Evolutionary conservation across 2,329 filamentous ascomycete genomes (phyloP).

Genomic region (Drechslerella coelobrocha): DNA sequence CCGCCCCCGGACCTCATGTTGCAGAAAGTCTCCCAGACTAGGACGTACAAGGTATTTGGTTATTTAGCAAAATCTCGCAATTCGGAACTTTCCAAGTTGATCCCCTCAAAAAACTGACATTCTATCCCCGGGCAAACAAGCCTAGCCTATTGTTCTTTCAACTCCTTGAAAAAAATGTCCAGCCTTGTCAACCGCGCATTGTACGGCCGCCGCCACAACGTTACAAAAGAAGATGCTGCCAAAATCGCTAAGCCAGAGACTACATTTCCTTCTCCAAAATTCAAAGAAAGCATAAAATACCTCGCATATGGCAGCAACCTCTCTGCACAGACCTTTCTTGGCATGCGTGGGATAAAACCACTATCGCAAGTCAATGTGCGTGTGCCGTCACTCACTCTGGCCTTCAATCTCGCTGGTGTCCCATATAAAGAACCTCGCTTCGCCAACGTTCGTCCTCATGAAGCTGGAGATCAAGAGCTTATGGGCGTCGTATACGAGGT

Average conservation of each 20-base stretch:
- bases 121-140: too few relatives aligned
- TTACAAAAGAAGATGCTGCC: constrained; percentile 24
- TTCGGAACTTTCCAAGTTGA: too few relatives aligned
- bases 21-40: too few relatives aligned
- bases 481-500: constrained; percentile 97
- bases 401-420: constrained; percentile 83
- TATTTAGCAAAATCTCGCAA: too few relatives aligned
- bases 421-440: constrained; percentile 93
- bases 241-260: constrained; percentile 28
- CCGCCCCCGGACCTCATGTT: too few relatives aligned
- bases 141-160: too few relatives aligned
- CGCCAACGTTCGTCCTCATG: constrained; percentile 75
- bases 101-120: too few relatives aligned
- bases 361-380: constrained; percentile 81
- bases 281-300: constrained; percentile 70
- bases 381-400: constrained; percentile 77
- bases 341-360: constrained; percentile 77
- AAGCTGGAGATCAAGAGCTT: constrained; percentile 70
- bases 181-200: constrained; percentile 22
- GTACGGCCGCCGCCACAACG: constrained; percentile 36
- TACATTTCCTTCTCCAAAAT: constrained; percentile 41
- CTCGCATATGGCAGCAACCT: constrained; percentile 94
- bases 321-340: constrained; percentile 75
- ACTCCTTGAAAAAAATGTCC: constrained; percentile 9
- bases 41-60: too few relatives aligned